A percentile compares a stretch with the other conserved stretches of the same genome.
Evolutionary conservation across 2,329 filamentous ascomycete genomes (phyloP).

Genomic region (Neonectria hederae): DNA sequence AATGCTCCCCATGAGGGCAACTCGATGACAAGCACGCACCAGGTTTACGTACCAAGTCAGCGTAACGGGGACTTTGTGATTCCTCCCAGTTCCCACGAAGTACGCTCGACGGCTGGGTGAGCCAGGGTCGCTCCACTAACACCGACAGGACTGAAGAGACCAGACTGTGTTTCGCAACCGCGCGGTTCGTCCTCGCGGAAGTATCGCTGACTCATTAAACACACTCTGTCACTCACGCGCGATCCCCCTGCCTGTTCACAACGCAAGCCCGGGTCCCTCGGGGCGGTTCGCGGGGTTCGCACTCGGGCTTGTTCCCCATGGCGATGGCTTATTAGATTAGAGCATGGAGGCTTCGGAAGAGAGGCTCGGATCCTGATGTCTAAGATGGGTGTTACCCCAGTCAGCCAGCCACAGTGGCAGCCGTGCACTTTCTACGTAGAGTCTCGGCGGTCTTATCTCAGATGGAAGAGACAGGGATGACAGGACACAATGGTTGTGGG

Average conservation of each 20-base stretch:
- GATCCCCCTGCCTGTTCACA: slow-evolving; percentile 7
- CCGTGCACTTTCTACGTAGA: neutral
- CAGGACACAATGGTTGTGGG: neutral
- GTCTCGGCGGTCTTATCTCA: slow-evolving; percentile 18
- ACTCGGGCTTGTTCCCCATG: neutral
- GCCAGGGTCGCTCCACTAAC: slow-evolving; percentile 2
- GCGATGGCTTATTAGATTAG: neutral
- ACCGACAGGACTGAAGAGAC: slow-evolving; percentile 8
- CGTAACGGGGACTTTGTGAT: neutral
- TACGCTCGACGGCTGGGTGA: neutral
- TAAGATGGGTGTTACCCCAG: neutral
- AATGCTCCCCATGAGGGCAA: neutral
- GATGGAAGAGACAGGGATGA: slow-evolving; percentile 16
- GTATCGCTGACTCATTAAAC: slow-evolving; percentile 20
- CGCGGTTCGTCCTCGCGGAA: slow-evolving; percentile 3
- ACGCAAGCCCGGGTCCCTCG: slow-evolving; percentile 11
- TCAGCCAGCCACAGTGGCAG: neutral
- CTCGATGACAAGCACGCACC: neutral
- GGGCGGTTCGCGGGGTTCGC: neutral
- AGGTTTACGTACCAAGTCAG: neutral
- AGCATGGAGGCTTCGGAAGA: slow-evolving; percentile 1
- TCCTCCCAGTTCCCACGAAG: neutral
- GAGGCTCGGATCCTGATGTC: neutral
- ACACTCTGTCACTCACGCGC: slow-evolving; percentile 4
- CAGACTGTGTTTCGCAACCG: neutral